Percentiles rank a stretch among this genome's conserved stretches.
Evolutionary conservation across 1,284 basidiomycete species (phyloP).

Genomic region (Pseudozyma sp.): DNA sequence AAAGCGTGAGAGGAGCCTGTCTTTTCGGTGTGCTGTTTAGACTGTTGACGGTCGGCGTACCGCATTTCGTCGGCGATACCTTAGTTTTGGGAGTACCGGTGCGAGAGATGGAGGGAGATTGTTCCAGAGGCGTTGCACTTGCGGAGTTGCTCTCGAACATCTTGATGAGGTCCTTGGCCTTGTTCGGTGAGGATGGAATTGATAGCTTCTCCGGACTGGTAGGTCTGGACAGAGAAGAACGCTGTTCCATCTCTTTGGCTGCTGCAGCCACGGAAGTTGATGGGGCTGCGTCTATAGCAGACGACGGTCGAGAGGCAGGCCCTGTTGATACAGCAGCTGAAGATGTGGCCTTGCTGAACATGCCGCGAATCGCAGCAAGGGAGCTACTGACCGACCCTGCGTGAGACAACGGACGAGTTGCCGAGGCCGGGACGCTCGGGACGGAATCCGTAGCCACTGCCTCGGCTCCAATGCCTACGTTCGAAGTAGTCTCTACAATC

Average conservation of each 20-base stretch:
- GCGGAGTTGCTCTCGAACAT: constrained; percentile 55
- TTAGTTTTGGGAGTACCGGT: constrained; percentile 20
- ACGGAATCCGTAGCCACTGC: not conserved
- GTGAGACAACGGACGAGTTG: constrained; percentile 28
- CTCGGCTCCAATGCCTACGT: not conserved
- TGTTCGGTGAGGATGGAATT: constrained; percentile 47
- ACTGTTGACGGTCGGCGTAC: constrained; percentile 7
- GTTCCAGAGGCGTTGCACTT: constrained; percentile 28
- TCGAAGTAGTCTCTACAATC: constrained; percentile 10
- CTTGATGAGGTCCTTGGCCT: constrained; percentile 56
- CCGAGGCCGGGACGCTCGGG: not conserved
- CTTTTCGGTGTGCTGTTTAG: constrained; percentile 31
- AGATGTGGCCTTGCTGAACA: constrained; percentile 31
- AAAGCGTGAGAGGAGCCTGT: constrained; percentile 25
- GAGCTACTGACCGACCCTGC: constrained; percentile 32
- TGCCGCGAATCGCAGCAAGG: constrained; percentile 33
- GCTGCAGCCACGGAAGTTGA: constrained; percentile 22
- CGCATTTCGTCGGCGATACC: constrained; percentile 28
- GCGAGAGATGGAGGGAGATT: constrained; percentile 21
- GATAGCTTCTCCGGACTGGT: constrained; percentile 35
- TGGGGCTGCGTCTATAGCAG: not conserved
- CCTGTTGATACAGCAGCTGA: constrained; percentile 8
- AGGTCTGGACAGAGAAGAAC: constrained; percentile 21
- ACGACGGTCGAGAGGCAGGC: not conserved
- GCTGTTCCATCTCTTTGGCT: constrained; percentile 24